Conservation (phyloP, 129 eudicot genomes). For the Saposhnikovia divaricata region DNA sequence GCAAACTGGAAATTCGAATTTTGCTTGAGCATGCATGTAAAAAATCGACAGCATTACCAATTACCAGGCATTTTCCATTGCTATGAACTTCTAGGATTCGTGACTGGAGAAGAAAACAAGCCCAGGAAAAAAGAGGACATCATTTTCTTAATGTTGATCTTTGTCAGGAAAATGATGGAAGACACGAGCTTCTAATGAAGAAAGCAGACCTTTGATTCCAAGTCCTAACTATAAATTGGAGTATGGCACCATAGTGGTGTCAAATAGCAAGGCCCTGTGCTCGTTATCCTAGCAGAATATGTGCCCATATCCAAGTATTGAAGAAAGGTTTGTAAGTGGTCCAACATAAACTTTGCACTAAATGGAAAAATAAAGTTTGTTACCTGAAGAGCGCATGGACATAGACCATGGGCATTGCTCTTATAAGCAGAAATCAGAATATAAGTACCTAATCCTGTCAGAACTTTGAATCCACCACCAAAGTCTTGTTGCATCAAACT, state of each 20-base stretch:
- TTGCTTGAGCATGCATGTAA: neutral
- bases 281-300: neutral
- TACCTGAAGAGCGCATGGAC: neutral
- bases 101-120: neutral
- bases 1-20: too few species aligned
- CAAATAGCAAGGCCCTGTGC: slow-evolving; percentile 3
- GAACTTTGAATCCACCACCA: neutral
- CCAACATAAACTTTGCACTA: slow-evolving; percentile 6
- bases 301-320: slow-evolving; percentile 1
- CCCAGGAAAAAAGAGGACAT: neutral
- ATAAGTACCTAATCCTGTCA: neutral
- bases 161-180: neutral
- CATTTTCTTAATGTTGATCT: neutral
- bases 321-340: neutral
- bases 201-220: neutral
- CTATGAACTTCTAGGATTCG: neutral
- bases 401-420: neutral
- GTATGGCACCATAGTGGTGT: slow-evolving; percentile 2
- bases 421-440: neutral
- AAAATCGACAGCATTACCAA: neutral
- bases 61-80: neutral
- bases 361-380: neutral
- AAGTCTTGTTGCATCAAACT: neutral
- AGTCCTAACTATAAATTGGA: neutral
- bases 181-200: neutral